Evolutionary conservation across 306 rosid species (phyloP), one percentile per base, ranked within the genome.

Genomic region (Psophocarpus tetragonolobus): DNA sequence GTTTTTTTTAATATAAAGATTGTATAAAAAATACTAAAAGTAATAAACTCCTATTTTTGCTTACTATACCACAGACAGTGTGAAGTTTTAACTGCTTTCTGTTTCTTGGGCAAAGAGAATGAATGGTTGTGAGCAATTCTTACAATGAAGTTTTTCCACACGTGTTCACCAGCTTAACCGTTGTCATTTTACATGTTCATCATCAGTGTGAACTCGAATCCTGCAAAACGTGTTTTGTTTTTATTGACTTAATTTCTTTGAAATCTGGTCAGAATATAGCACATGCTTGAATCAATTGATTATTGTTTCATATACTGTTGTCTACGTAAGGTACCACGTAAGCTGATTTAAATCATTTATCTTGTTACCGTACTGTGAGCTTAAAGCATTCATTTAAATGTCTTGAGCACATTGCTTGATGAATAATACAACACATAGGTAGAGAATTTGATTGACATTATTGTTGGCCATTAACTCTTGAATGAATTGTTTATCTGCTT

Each of bases 251-350:
- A 3, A 41, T 68, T 78, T 71, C 33, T 53, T 56, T 65, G 62
- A 44, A 61, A 48, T 54, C 44, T 57, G 29, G 62, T 81, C 86
- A 83, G 71, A 80, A 13, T 76, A 79, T 61, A 17, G 63, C 83
- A 73, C 81, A 74, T 80, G 84, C 69, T 35, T 62, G 78, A 72
- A 58, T 77, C 71, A 62, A 26, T 68, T 57, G 68, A 82, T n/a
- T 68, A 84, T 17, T 68, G 64, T 48, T 79, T 84, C 88, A 82
- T 83, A 75, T 56, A 85, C 35, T 4, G 17, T 27, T n/a, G 62
- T 39, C 68, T 48, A 38, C n/a, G 44, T 58, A 68, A 12, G 45
- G 62, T 14, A 6, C 39, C 9, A 41, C 10, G 23, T 4, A 18
- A 30, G 47, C 11, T 11, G 13, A 65, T 73, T 67, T 57, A 56